Evolutionary conservation across 2,329 filamentous ascomycete genomes (phyloP), one percentile per base, ranked within the genome.

Genomic region (Dactylonectria macrodidyma): DNA sequence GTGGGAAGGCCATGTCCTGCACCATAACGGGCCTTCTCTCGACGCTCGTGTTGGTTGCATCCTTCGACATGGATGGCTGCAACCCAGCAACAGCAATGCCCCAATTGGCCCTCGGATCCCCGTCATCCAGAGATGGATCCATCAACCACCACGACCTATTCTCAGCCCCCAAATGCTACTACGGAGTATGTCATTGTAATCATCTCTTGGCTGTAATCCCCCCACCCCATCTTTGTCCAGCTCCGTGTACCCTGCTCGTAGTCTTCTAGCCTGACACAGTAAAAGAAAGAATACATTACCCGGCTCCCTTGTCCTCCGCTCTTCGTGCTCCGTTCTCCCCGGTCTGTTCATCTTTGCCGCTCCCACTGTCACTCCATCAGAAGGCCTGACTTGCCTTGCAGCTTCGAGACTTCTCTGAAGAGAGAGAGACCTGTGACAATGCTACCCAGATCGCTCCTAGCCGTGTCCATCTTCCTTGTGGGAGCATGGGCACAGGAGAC

Each of bases 261-360:
- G 62, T 44, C 30, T 44, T 46, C 41, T 48, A 36, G 66, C 58
- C 26, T 62, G 58, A 50, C 54, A 48, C 46, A 41, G 52, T 24
- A 58, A 57, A 47, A 61, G 60, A 67, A 56, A 52, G 66, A 44
- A 46, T 70, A 64, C 71, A 64, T 75, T 71, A 74, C 66, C 73
- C 67, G 71, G 72, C 70, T 72, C 60, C 57, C 56, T 59, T 56
- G 50, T 59, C n/a, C 58, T 44, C n/a, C 16, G n/a, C n/a, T 19
- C 59, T 64, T 22, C 22, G 10, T 26, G 10, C 57, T 61, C 44
- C 19, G 11, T 36, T 64, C 62, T 56, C 56, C 58, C 56, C 65
- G 55, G 57, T 63, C 60, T 57, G 30, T 30, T 44, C 46, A 66
- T 34, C 50, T 50, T 65, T 50, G 50, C 19, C 63, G 59, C 51